Conservation (phyloP, 257 asterid genomes). For the Eustoma russellianum region DNA sequence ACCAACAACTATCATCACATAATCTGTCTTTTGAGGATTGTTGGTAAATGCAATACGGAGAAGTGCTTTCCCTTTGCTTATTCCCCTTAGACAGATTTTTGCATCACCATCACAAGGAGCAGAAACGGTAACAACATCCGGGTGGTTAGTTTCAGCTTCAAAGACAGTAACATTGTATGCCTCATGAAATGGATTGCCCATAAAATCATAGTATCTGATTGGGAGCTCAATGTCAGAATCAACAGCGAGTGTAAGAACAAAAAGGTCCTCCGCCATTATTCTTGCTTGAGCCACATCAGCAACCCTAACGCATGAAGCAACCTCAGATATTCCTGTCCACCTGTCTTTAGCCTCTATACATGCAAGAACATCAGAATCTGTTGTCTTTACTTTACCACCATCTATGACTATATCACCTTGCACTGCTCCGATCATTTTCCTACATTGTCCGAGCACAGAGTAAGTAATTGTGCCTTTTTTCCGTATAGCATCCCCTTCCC, state of each 20-base stretch:
- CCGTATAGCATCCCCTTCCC: constrained; percentile 37
- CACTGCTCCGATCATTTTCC: constrained; percentile 31
- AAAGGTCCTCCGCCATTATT: constrained; percentile 35
- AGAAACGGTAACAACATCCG: constrained; percentile 49
- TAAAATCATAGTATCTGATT: constrained; percentile 50
- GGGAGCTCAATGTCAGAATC: constrained; percentile 57
- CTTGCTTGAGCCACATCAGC: constrained; percentile 77
- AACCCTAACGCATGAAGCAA: constrained; percentile 78
- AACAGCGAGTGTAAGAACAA: constrained; percentile 46
- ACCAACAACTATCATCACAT: constrained; percentile 57
- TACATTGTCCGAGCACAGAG: constrained; percentile 48
- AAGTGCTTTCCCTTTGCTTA: constrained; percentile 64
- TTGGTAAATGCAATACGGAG: constrained; percentile 37
- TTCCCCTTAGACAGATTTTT: constrained; percentile 36
- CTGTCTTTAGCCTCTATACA: constrained; percentile 76
- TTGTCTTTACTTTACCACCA: constrained; percentile 56
- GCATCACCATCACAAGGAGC: constrained; percentile 29
- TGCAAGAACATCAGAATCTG: constrained; percentile 48
- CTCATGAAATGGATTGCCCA: constrained; percentile 76
- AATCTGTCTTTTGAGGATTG: constrained; percentile 51
- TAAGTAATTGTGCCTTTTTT: constrained; percentile 48
- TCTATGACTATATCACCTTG: constrained; percentile 44
- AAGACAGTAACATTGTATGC: constrained; percentile 48
- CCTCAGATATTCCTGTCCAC: constrained; percentile 69
- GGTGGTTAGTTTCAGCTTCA: constrained; percentile 66